Evolutionary conservation across 768 basidiomycete species (phyloP), one percentile per base, ranked within the genome.

Genomic region (Cystoderma amianthinum): DNA sequence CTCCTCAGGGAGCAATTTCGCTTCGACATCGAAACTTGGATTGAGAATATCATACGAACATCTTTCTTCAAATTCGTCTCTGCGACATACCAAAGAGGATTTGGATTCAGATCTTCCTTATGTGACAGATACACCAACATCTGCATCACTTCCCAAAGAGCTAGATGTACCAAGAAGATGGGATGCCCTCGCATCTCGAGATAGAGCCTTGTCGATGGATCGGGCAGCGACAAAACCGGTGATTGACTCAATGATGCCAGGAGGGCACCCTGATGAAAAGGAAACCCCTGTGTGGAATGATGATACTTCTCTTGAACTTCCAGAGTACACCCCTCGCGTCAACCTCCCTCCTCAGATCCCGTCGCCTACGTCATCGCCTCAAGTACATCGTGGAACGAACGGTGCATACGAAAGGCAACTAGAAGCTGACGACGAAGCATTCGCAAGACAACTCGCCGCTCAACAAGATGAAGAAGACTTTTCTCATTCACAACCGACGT

Each of bases 401-500:
- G n/a, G n/a, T 7, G 25, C 25, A n/a, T 28, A 28, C n/a, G 25
- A 7, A 41, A 15, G 32, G 39, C 24, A 37, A 37, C 3, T 42
- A 7, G 45, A 15, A 47, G 48, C 56, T 32, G 64, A 67, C 32
- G 72, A 75, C 44, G 73, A 72, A 44, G 69, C 63, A 0, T 58
- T 69, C 34, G 69, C 72, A 28, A 65, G 68, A 34, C 54, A 48
- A 44, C 52, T 64, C n/a, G 62, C 63, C 12, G n/a, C n/a, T n/a
- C n/a, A n/a, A n/a, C n/a, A n/a, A n/a, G n/a, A n/a, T n/a, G n/a
- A n/a, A n/a, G n/a, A n/a, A n/a, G n/a, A n/a, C n/a, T n/a, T n/a
- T n/a, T n/a, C n/a, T n/a, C n/a, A n/a, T n/a, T n/a, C n/a, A n/a
- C n/a, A n/a, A n/a, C n/a, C n/a, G n/a, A n/a, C n/a, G n/a, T n/a